Evolutionary conservation across 139 green algal genomes (phyloP).

Genomic region (Chlorella sorokiniana): DNA sequence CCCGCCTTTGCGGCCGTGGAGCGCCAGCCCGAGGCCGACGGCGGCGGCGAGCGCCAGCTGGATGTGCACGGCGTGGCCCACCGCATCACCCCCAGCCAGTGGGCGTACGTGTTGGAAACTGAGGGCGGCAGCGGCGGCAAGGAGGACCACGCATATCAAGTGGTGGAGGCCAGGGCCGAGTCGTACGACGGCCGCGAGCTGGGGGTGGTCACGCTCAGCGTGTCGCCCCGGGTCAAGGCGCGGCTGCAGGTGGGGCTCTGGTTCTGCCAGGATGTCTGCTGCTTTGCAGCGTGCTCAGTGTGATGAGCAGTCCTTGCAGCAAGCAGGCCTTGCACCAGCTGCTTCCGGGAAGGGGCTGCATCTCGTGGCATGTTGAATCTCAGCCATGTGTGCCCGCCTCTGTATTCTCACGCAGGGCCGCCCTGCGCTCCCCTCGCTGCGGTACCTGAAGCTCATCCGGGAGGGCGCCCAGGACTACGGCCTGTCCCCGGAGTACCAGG

Average conservation of each 20-base stretch:
- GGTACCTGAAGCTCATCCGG: constrained; percentile 34
- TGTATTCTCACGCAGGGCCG: not conserved
- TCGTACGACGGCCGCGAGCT: constrained; percentile 28
- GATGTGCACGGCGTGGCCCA: constrained; percentile 35
- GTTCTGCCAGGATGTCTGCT: not conserved
- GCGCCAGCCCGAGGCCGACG: not conserved
- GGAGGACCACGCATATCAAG: not conserved
- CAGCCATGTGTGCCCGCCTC: not conserved
- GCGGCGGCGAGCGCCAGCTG: not conserved
- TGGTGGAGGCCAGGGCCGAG: not conserved
- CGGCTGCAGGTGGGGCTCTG: not conserved
- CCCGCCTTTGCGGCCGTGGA: constrained; percentile 31
- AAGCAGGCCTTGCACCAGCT: too few species aligned
- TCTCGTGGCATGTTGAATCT: too few species aligned
- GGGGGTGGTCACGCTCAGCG: constrained; percentile 8
- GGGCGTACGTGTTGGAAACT: constrained; percentile 23
- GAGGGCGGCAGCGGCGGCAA: constrained; percentile 23
- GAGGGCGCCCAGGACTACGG: constrained; percentile 18
- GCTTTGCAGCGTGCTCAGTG: not conserved
- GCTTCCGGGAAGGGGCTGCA: not conserved
- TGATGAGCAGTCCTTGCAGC: not conserved
- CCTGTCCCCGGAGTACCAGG: constrained; percentile 24
- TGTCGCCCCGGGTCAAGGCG: not conserved
- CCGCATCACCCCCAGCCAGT: constrained; percentile 28
- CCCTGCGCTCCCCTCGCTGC: constrained; percentile 15